A percentile compares a stretch with the other conserved stretches of the same genome.
Evolutionary conservation across 2,329 filamentous ascomycete species (phyloP).

Genomic region (Talaromyces funiculosus): DNA sequence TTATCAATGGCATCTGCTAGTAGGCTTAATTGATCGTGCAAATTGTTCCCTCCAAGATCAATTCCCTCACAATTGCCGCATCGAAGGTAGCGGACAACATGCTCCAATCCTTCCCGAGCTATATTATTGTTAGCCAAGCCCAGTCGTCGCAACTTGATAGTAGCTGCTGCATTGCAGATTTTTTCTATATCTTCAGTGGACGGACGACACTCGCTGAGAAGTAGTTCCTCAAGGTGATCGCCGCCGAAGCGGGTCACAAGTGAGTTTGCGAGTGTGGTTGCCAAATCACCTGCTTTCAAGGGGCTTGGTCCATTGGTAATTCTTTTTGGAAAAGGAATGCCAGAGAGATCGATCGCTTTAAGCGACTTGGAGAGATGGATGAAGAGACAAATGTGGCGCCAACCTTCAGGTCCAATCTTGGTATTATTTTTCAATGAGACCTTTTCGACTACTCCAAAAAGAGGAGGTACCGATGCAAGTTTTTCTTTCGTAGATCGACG

Average conservation of each 20-base stretch:
- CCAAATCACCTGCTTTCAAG: constrained; percentile 46
- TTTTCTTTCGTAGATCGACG: constrained; percentile 35
- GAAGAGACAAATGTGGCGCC: constrained; percentile 86
- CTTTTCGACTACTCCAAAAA: constrained; percentile 70
- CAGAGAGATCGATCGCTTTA: constrained; percentile 79
- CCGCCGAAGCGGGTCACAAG: constrained; percentile 72
- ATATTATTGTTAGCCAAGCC: constrained; percentile 80
- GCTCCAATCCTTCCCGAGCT: constrained; percentile 64
- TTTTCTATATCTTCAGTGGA: constrained; percentile 64
- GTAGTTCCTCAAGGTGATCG: constrained; percentile 70
- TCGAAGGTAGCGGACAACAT: constrained; percentile 70
- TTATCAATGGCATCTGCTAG: constrained; percentile 33
- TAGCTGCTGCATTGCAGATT: constrained; percentile 75
- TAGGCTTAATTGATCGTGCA: constrained; percentile 49
- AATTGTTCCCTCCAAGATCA: constrained; percentile 80
- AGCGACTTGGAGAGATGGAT: constrained; percentile 83
- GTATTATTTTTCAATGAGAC: constrained; percentile 82
- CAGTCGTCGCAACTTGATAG: constrained; percentile 70
- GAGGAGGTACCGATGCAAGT: constrained; percentile 30
- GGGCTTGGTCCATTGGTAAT: constrained; percentile 20
- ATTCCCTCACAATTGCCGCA: constrained; percentile 77
- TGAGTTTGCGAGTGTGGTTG: constrained; percentile 65
- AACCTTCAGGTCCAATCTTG: constrained; percentile 78
- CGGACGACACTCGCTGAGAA: constrained; percentile 73
- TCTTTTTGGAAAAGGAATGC: constrained; percentile 66